Percentiles rank a stretch among this genome's conserved stretches.
phyloP scores from a whole-genome alignment of 1,284 basidiomycete species.

The Boletus hoseneyae region DNA sequence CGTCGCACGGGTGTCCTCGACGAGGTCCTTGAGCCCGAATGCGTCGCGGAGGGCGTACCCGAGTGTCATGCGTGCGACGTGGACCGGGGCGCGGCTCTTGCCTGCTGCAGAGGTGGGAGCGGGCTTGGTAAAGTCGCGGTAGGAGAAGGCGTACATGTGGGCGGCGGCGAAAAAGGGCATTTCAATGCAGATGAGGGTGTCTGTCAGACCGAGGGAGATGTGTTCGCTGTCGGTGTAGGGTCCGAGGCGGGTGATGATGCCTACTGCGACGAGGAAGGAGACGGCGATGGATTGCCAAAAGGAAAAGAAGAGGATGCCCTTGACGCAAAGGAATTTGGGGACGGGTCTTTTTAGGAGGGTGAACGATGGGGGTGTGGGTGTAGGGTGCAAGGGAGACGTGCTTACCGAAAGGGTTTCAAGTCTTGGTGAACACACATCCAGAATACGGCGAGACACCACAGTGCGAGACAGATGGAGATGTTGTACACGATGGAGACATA shows the following conservation, averaged over 20 bases:
- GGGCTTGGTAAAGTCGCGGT: constrained; percentile 79
- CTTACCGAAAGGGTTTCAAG: constrained; percentile 81
- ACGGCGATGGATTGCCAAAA: constrained; percentile 95
- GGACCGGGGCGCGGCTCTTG: constrained; percentile 28
- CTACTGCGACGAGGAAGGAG: constrained; percentile 83
- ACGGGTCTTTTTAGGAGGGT: constrained; percentile 51
- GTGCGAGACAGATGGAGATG: constrained; percentile 65
- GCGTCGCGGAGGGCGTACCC: constrained; percentile 86
- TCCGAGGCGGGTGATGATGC: constrained; percentile 74
- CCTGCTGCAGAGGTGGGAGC: constrained; percentile 26
- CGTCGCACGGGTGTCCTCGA: constrained; percentile 83
- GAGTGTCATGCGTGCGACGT: constrained; percentile 85
- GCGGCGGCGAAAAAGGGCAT: constrained; percentile 97
- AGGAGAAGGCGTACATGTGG: constrained; percentile 86
- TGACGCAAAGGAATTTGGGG: constrained; percentile 97
- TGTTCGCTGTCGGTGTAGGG: constrained; percentile 89
- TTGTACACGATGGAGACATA: constrained; percentile 87
- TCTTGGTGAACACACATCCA: constrained; percentile 89
- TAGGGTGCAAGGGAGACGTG: constrained; percentile 12
- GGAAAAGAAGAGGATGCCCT: constrained; percentile 96
- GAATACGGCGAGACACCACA: constrained; percentile 92
- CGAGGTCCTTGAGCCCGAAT: constrained; percentile 82
- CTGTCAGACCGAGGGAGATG: constrained; percentile 87
- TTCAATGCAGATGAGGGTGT: constrained; percentile 91
- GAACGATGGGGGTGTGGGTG: constrained; percentile 1